Evolutionary conservation across 495 filamentous ascomycete genomes (phyloP).

Genomic region (Halenospora varia): DNA sequence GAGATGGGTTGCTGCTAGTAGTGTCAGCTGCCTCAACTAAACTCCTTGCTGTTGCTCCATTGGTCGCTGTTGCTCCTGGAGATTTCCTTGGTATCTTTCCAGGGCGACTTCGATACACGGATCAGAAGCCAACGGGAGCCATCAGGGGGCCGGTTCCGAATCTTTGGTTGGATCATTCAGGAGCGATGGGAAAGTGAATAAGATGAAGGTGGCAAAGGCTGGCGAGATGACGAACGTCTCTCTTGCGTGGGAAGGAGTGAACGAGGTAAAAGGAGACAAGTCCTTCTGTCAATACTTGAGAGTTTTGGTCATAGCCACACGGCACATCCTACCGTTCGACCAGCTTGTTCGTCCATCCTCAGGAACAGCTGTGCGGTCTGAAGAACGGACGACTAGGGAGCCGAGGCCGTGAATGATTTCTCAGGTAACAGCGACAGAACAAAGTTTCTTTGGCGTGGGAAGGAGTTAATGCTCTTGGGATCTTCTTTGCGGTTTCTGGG

Average conservation of each 20-base stretch:
- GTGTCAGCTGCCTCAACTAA: conserved; percentile 11
- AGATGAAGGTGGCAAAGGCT: conserved; percentile 10
- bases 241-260: conserved; percentile 12
- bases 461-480: too few relatives aligned
- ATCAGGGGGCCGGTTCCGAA: conserved; percentile 3
- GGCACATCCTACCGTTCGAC: conserved; percentile 8
- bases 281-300: conserved; percentile 7
- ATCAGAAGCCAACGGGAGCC: conserved; percentile 8
- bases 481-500: too few relatives aligned
- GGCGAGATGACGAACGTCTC: conserved; percentile 13
- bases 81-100: conserved; percentile 12
- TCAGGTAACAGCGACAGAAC: neutral
- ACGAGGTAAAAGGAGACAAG: conserved; percentile 9
- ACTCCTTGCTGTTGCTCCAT: conserved; percentile 13
- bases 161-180: conserved; percentile 14
- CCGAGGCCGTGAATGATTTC: neutral
- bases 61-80: conserved; percentile 3
- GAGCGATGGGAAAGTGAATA: neutral
- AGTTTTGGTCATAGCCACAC: conserved; percentile 8
- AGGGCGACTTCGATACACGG: conserved; percentile 6
- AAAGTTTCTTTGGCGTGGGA: too few relatives aligned
- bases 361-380: neutral
- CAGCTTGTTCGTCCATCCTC: conserved; percentile 11
- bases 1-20: too few relatives aligned
- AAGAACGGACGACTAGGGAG: neutral